Conservation (phyloP, 2,329 filamentous ascomycete genomes). For the Septoria linicola region DNA sequence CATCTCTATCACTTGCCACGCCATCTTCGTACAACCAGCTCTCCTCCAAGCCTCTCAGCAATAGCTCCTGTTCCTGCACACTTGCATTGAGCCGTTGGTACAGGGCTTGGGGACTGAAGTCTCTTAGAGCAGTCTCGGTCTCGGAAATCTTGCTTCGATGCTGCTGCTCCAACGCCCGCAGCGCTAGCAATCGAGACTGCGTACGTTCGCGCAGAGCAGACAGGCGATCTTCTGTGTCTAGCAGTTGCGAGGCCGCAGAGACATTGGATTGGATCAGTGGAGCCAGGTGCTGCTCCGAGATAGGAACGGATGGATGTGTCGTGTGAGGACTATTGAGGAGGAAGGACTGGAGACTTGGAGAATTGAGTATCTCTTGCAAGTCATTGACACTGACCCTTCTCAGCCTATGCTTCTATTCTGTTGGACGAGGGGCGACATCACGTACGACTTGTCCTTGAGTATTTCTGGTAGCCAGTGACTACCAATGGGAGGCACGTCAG, state of each 20-base stretch:
- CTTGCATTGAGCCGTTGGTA: constrained; percentile 77
- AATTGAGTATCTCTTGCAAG: constrained; percentile 67
- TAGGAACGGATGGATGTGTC: constrained; percentile 68
- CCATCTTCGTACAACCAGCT: constrained; percentile 75
- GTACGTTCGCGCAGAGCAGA: constrained; percentile 65
- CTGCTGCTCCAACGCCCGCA: constrained; percentile 85
- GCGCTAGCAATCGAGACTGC: constrained; percentile 76
- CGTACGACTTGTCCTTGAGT: constrained; percentile 79
- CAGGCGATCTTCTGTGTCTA: constrained; percentile 60
- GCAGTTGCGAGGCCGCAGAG: constrained; percentile 62
- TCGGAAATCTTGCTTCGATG: constrained; percentile 86
- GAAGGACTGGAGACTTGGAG: constrained; percentile 67
- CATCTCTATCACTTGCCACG: constrained; percentile 74
- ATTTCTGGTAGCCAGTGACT: constrained; percentile 76
- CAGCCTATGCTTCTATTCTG: constrained; percentile 22
- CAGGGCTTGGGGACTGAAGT: constrained; percentile 81
- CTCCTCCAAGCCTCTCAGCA: constrained; percentile 83
- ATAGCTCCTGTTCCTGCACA: constrained; percentile 76
- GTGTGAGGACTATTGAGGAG: constrained; percentile 66
- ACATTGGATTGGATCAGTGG: constrained; percentile 69
- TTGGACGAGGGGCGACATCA: constrained; percentile 15
- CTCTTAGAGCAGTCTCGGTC: constrained; percentile 79
- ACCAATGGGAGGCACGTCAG: constrained; percentile 34
- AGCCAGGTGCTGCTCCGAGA: constrained; percentile 64
- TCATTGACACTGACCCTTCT: constrained; percentile 65